Evolutionary conservation across 2,329 filamentous ascomycete genomes (phyloP), one percentile per base, ranked within the genome.

Genomic region (Sarocladium brachiariae): DNA sequence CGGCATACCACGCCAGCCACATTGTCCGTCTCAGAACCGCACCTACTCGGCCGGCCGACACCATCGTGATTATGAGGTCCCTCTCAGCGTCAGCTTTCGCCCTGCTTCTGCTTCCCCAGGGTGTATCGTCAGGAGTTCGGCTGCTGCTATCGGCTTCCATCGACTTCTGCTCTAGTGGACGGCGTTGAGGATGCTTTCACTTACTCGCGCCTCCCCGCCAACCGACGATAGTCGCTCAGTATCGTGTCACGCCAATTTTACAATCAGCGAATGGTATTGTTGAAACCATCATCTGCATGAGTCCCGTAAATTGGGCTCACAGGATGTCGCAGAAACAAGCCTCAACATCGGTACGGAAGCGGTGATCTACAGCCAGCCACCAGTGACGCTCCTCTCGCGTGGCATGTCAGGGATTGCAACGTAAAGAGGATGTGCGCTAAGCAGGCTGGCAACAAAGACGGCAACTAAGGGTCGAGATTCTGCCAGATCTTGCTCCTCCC

Each of bases 401-500:
- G 43, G 43, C 43, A 47, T 8, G 39, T 43, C 43, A 47, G 43
- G 43, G 43, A 47, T 47, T 30, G 43, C 10, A 30, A 13, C 23
- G 16, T 47, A 47, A 47, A 13, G 10, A 5, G n/a, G 19, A 13
- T 25, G n/a, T 16, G 43, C 43, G 27, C 43, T 47, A 47, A 13
- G 7, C 7, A 13, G 43, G 11, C 43, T 9, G 9, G 4, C 24
- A n/a, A 31, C 5, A 13, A 47, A n/a, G 25, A 19, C 43, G 43
- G 43, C 43, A 47, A 13, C 43, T 47, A 47, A 16, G 27, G 43
- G 43, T 13, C 43, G 25, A 47, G 43, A 47, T 47, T 47, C 4
- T 16, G 6, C 43, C 25, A 47, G 43, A 47, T 47, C 43, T 47
- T 33, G 43, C 3, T 11, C 16, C 25, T 25, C 43, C 16, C 25